Evolutionary conservation across 2,329 filamentous ascomycete species (phyloP).

Genomic region (Byssothecium circinans): DNA sequence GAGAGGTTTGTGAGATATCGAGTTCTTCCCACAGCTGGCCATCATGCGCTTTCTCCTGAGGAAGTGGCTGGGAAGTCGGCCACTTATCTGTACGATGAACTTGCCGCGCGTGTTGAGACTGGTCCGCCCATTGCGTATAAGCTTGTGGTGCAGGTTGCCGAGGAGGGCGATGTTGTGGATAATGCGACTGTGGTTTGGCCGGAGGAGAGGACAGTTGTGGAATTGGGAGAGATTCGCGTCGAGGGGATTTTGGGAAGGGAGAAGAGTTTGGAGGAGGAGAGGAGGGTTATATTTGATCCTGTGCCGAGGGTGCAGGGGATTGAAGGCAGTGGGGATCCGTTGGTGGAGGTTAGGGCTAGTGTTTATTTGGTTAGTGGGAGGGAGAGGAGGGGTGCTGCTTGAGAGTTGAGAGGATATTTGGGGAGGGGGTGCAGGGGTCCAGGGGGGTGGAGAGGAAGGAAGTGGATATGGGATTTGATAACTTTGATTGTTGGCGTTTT

Average conservation of each 20-base stretch:
- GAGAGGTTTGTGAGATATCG: conserved; percentile 54
- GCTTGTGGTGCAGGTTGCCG: conserved; percentile 55
- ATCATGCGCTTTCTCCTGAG: conserved; percentile 44
- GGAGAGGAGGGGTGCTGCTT: conserved; percentile 51
- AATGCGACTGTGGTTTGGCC: conserved; percentile 58
- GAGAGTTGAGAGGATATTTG: neutral
- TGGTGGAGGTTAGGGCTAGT: conserved; percentile 59
- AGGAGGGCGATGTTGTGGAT: conserved; percentile 51
- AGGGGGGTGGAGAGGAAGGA: no score
- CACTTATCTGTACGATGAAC: conserved; percentile 55
- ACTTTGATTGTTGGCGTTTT: no score
- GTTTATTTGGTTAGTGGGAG: conserved; percentile 60
- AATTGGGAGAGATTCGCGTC: conserved; percentile 54
- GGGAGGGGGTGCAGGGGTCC: no score
- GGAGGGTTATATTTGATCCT: conserved; percentile 61
- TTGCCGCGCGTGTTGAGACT: conserved; percentile 42
- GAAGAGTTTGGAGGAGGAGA: conserved; percentile 50
- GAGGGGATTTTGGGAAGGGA: conserved; percentile 46
- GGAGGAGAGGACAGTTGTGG: conserved; percentile 52
- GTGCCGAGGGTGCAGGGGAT: conserved; percentile 58
- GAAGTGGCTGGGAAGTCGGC: conserved; percentile 43
- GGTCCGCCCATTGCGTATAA: conserved; percentile 49
- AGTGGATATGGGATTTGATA: no score
- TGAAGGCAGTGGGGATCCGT: conserved; percentile 56
- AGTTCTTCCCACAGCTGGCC: conserved; percentile 51